Percentiles rank a stretch among this genome's conserved stretches.
Evolutionary conservation across 2,329 filamentous ascomycete genomes (phyloP).

Genomic region (Didymella pinodella): DNA sequence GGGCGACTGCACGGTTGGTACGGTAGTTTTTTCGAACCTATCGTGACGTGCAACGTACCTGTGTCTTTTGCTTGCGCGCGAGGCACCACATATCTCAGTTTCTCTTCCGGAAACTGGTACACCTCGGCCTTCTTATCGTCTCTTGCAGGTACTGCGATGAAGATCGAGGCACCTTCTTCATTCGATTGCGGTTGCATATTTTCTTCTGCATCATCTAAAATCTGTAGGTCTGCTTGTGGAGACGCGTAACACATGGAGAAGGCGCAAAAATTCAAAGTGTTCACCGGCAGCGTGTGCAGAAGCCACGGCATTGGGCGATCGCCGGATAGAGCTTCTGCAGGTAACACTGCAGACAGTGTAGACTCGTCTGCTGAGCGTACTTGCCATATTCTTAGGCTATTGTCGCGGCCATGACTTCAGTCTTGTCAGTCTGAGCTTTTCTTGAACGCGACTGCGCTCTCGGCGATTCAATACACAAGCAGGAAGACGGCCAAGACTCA

Average conservation of each 20-base stretch:
- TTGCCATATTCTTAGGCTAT: slow-evolving; percentile 86
- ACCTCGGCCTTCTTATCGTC: slow-evolving; percentile 73
- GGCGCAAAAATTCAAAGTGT: slow-evolving; percentile 93
- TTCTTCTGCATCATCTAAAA: slow-evolving; percentile 9
- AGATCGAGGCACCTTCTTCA: slow-evolving; percentile 49
- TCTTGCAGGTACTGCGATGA: slow-evolving; percentile 77
- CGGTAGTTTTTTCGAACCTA: not conserved
- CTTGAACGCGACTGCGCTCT: not conserved
- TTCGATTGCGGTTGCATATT: slow-evolving; percentile 1
- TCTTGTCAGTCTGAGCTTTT: not conserved
- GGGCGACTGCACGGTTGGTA: not conserved
- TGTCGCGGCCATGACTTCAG: slow-evolving; percentile 85
- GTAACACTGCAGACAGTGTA: slow-evolving; percentile 71
- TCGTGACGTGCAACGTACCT: slow-evolving; percentile 36
- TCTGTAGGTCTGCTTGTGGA: not conserved
- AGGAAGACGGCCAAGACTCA: slow-evolving; percentile 58
- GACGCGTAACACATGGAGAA: slow-evolving; percentile 68
- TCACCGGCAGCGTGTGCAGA: slow-evolving; percentile 83
- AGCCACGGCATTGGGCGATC: slow-evolving; percentile 76
- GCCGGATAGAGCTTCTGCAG: slow-evolving; percentile 67
- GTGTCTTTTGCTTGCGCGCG: slow-evolving; percentile 55
- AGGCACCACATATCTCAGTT: slow-evolving; percentile 68
- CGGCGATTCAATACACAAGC: not conserved
- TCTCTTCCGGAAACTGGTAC: slow-evolving; percentile 79
- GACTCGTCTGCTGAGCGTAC: slow-evolving; percentile 68